A percentile compares a stretch with the other conserved stretches of the same genome.
phyloP scores from a whole-genome alignment of 441 rosid genomes.

The Arabidopsis lyrata region DNA sequence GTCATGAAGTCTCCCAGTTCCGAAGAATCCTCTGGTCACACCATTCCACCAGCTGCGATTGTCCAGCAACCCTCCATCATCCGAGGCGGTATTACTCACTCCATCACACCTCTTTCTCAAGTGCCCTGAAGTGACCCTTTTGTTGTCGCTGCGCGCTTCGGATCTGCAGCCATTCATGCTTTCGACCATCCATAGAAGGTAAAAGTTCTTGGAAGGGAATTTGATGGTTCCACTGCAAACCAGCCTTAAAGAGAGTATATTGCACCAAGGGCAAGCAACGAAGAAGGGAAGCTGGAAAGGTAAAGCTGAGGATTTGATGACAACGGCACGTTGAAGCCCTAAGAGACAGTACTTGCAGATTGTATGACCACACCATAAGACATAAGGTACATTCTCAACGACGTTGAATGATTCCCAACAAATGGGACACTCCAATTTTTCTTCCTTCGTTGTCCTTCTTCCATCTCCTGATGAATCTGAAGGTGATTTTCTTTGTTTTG shows the following conservation, averaged over 20 bases:
- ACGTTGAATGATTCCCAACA: slow-evolving; percentile 91
- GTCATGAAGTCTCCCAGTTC: slow-evolving; percentile 56
- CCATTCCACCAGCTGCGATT: slow-evolving; percentile 44
- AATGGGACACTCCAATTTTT: slow-evolving; percentile 80
- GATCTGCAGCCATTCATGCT: slow-evolving; percentile 70
- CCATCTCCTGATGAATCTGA: slow-evolving; percentile 65
- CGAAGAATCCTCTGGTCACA: slow-evolving; percentile 43
- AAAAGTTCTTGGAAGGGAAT: slow-evolving; percentile 83
- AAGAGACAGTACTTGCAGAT: slow-evolving; percentile 80
- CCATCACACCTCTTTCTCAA: slow-evolving; percentile 47
- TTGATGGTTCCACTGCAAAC: slow-evolving; percentile 68
- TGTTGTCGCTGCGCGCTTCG: slow-evolving; percentile 46
- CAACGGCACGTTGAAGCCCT: slow-evolving; percentile 72
- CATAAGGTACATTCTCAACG: slow-evolving; percentile 82
- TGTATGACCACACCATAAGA: slow-evolving; percentile 94
- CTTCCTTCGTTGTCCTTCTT: slow-evolving; percentile 56
- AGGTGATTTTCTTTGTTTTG: slow-evolving; percentile 46
- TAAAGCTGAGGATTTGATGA: slow-evolving; percentile 65
- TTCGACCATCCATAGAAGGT: slow-evolving; percentile 94
- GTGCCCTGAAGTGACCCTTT: slow-evolving; percentile 37
- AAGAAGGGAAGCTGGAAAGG: slow-evolving; percentile 84
- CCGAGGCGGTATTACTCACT: slow-evolving; percentile 27
- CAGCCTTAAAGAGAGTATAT: slow-evolving; percentile 67
- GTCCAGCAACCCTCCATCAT: slow-evolving; percentile 41
- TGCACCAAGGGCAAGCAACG: slow-evolving; percentile 90